These are phyloP conservation scores for Dactylellina drechsleri DNA, from an alignment of 2,329 filamentous ascomycete species.

Conservation along the genomic window DNA sequence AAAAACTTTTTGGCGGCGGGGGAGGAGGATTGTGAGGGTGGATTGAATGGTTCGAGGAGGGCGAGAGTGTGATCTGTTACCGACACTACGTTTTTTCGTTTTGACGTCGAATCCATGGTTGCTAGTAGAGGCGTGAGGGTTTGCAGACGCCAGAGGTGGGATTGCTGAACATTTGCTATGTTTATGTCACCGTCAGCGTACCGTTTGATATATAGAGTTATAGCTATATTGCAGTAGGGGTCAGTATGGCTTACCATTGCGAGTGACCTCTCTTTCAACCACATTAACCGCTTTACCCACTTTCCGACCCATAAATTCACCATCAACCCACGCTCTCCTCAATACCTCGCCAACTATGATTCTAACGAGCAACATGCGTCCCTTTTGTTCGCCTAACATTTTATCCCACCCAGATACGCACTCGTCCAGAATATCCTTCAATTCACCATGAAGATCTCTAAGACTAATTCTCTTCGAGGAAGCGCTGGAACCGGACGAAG, in stretches of 20 bases:
- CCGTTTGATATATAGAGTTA: neutral
- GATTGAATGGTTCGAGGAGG: slow-evolving; percentile 4
- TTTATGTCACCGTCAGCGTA: neutral
- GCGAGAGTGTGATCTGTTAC: slow-evolving; percentile 10
- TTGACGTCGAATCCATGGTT: neutral
- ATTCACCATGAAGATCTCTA: slow-evolving; percentile 12
- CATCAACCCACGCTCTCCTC: slow-evolving; percentile 15
- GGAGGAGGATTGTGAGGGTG: neutral
- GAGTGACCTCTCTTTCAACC: slow-evolving; percentile 20
- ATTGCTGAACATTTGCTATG: slow-evolving; percentile 13
- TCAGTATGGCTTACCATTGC: slow-evolving; percentile 5
- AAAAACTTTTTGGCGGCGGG: slow-evolving; percentile 10
- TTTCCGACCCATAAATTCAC: slow-evolving; percentile 27
- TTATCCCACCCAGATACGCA: slow-evolving; percentile 20
- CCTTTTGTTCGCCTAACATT: slow-evolving; percentile 23
- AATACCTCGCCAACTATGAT: slow-evolving; percentile 16
- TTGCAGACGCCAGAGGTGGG: slow-evolving; percentile 40
- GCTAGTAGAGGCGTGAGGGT: slow-evolving; percentile 8
- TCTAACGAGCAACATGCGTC: slow-evolving; percentile 20
- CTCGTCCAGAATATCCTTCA: slow-evolving; percentile 31
- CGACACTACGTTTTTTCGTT: neutral
- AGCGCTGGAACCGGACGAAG: neutral
- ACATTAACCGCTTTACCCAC: slow-evolving; percentile 15
- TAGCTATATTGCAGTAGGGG: neutral
- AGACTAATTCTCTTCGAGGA: neutral